These are phyloP conservation scores for Talaromyces islandicus DNA, from an alignment of 2,329 filamentous ascomycete species.

Conservation along the genomic window DNA sequence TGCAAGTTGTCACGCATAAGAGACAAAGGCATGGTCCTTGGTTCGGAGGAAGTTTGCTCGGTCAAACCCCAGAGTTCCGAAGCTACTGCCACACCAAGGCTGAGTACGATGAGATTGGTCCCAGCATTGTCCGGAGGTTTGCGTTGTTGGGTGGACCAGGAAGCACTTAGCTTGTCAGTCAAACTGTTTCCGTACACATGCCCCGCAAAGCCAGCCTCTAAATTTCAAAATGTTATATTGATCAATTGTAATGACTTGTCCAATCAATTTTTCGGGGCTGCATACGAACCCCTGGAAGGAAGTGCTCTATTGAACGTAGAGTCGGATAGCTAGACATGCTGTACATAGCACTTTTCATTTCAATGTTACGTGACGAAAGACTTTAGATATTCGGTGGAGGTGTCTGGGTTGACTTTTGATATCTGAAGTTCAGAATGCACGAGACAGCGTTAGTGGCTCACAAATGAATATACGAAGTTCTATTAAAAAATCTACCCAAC, in stretches of 20 bases:
- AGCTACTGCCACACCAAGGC: constrained; percentile 95
- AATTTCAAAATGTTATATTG: background rate
- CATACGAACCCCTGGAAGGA: background rate
- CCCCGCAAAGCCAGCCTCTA: background rate
- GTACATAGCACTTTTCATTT: background rate
- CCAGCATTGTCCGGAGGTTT: constrained; percentile 91
- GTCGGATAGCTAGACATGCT: background rate
- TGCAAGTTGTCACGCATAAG: constrained; percentile 96
- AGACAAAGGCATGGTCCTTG: constrained; percentile 94
- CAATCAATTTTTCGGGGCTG: background rate
- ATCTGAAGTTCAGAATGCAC: too few species aligned
- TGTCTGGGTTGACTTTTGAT: too few species aligned
- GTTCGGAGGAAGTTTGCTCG: constrained; percentile 95
- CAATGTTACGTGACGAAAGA: background rate
- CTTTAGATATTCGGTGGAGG: background rate
- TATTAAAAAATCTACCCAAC: background rate
- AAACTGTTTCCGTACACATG: background rate
- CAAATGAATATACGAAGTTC: background rate
- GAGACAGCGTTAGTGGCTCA: background rate
- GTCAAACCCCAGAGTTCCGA: constrained; percentile 95
- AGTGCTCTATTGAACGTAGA: background rate
- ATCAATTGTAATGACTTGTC: background rate
- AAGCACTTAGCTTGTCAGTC: constrained; percentile 30
- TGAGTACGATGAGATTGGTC: constrained; percentile 91
- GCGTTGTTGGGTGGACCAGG: constrained; percentile 89